phyloP scores from a whole-genome alignment of 768 basidiomycete genomes.

The Lentinula sp. region DNA sequence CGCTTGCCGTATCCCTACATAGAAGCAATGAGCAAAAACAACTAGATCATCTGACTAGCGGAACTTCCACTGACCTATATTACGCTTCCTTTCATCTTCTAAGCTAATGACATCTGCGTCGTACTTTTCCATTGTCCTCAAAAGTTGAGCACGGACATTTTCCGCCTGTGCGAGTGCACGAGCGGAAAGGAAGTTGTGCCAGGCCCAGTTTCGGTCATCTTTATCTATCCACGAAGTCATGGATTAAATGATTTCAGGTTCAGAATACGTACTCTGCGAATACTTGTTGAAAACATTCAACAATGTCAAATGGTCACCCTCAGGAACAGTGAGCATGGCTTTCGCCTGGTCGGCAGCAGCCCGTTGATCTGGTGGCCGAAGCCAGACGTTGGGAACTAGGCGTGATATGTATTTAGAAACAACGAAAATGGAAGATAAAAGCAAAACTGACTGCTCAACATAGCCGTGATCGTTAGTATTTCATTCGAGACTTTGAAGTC shows the following conservation, averaged over 20 bases:
- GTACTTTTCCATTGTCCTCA: constrained; percentile 86
- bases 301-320: constrained; percentile 93
- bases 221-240: constrained; percentile 40
- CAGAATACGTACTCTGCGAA: constrained; percentile 54
- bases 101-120: constrained; percentile 73
- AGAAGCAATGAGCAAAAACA: constrained; percentile 43
- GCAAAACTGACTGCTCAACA: constrained; percentile 75
- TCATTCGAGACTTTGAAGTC: constrained; percentile 97
- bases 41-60: too few species aligned
- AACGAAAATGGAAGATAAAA: neutral
- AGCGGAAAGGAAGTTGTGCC: constrained; percentile 81
- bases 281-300: constrained; percentile 96
- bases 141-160: constrained; percentile 85
- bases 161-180: constrained; percentile 87
- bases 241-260: neutral
- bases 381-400: constrained; percentile 85
- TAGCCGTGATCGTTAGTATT: constrained; percentile 90
- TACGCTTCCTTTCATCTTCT: constrained; percentile 52
- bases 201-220: constrained; percentile 83
- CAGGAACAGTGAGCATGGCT: constrained; percentile 80
- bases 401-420: neutral
- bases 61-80: neutral
- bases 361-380: constrained; percentile 81
- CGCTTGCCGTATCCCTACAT: constrained; percentile 56
- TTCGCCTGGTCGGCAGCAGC: constrained; percentile 94